A percentile compares a stretch with the other conserved stretches of the same genome.
phyloP scores from a whole-genome alignment of 176 grass and related monocot genomes.

The Pontederia paniculata region DNA sequence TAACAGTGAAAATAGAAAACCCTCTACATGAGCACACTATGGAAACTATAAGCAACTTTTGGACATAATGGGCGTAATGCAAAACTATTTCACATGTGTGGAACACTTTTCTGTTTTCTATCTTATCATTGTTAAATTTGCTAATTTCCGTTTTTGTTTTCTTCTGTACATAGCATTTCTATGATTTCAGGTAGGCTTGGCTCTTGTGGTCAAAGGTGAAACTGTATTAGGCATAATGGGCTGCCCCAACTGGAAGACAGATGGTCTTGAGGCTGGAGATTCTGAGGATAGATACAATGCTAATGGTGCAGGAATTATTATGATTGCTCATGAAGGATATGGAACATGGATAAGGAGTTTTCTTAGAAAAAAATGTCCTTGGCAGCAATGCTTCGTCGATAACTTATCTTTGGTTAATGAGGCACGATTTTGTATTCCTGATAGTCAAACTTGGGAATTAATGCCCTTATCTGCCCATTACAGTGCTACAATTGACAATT shows the following conservation, averaged over 20 bases:
- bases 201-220: slow-evolving; percentile 77
- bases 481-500: slow-evolving; percentile 25
- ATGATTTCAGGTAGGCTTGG: slow-evolving; percentile 66
- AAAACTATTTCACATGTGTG: too few relatives aligned
- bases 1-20: too few relatives aligned
- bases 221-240: slow-evolving; percentile 73
- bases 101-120: not conserved
- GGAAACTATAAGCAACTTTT: too few relatives aligned
- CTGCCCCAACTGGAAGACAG: slow-evolving; percentile 71
- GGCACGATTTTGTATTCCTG: slow-evolving; percentile 73
- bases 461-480: slow-evolving; percentile 65
- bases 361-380: slow-evolving; percentile 21
- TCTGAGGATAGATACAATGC: slow-evolving; percentile 15
- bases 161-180: slow-evolving; percentile 16
- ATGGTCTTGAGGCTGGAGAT: slow-evolving; percentile 14
- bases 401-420: slow-evolving; percentile 36
- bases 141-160: not conserved
- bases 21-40: too few relatives aligned
- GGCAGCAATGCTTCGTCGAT: slow-evolving; percentile 82
- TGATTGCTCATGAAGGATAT: slow-evolving; percentile 70
- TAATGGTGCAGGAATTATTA: slow-evolving; percentile 42
- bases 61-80: too few relatives aligned
- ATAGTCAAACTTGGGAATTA: slow-evolving; percentile 87
- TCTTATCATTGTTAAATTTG: not conserved
- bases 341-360: slow-evolving; percentile 65